Conservation (phyloP, 2,329 filamentous ascomycete genomes). For the Alternaria alternata region DNA sequence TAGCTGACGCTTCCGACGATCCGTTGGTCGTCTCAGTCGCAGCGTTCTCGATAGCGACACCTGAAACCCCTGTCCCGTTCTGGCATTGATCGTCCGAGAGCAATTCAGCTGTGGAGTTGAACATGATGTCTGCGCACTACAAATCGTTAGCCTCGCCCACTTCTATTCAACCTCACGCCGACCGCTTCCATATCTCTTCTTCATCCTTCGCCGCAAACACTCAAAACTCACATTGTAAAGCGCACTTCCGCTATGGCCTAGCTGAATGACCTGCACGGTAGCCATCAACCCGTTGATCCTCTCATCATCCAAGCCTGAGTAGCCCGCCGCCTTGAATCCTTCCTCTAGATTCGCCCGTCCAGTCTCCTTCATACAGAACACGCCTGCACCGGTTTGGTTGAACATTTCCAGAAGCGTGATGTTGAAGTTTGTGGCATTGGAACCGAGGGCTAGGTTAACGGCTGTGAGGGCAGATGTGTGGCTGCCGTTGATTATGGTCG, state of each 20-base stretch:
- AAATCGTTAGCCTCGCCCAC: slow-evolving; percentile 9
- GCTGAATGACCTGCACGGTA: slow-evolving; percentile 57
- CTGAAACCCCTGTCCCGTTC: slow-evolving; percentile 53
- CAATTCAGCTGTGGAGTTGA: slow-evolving; percentile 50
- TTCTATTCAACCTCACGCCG: not conserved
- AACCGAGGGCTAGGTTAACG: slow-evolving; percentile 57
- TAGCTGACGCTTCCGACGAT: not conserved
- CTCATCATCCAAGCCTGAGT: slow-evolving; percentile 26
- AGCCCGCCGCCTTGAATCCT: slow-evolving; percentile 35
- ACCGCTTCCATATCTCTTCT: not conserved
- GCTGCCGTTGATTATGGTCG: slow-evolving; percentile 51
- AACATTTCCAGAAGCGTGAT: slow-evolving; percentile 54
- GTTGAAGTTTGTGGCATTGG: slow-evolving; percentile 55
- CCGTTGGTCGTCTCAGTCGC: not conserved
- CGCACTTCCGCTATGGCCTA: slow-evolving; percentile 50
- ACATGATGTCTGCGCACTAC: slow-evolving; percentile 56
- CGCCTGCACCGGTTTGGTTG: slow-evolving; percentile 60
- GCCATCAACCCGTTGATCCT: slow-evolving; percentile 52
- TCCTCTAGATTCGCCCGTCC: slow-evolving; percentile 34
- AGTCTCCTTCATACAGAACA: slow-evolving; percentile 56
- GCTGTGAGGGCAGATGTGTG: slow-evolving; percentile 57
- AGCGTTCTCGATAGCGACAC: slow-evolving; percentile 39
- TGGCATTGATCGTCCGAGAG: slow-evolving; percentile 49
- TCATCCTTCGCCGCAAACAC: not conserved
- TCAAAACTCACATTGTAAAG: slow-evolving; percentile 54